Percentiles rank a stretch among this genome's conserved stretches.
Conservation (phyloP, 1,284 basidiomycete genomes). For the Thelephora terrestris region DNA sequence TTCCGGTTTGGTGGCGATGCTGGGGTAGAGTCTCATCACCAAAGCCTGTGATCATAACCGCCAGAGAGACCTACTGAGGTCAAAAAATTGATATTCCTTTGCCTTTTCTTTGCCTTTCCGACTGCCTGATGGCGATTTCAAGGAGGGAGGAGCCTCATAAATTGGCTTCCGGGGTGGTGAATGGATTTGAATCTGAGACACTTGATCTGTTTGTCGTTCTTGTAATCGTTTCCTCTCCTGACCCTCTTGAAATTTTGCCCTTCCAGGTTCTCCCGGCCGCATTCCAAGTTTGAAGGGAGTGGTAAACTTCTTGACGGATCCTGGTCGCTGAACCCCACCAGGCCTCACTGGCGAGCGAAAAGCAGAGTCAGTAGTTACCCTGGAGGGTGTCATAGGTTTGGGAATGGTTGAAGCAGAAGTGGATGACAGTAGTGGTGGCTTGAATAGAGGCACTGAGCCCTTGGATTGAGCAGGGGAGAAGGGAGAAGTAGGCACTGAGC, state of each 20-base stretch:
- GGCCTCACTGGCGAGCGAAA: constrained; percentile 21
- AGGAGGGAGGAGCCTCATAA: background rate
- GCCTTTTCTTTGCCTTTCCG: constrained; percentile 14
- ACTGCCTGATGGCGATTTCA: constrained; percentile 1
- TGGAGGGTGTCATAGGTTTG: constrained; percentile 7
- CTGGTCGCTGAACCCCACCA: constrained; percentile 5
- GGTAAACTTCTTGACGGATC: constrained; percentile 35
- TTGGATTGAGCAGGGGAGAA: constrained; percentile 21
- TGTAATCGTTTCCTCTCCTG: constrained; percentile 6
- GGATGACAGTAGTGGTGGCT: constrained; percentile 8
- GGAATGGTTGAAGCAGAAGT: constrained; percentile 11
- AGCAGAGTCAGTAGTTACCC: constrained; percentile 16
- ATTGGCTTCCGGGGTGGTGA: no score
- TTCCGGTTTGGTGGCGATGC: constrained; percentile 31
- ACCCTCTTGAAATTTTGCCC: constrained; percentile 22
- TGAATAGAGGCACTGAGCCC: constrained; percentile 6
- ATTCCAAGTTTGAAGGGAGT: constrained; percentile 64
- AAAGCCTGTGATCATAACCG: no score
- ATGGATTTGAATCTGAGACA: no score
- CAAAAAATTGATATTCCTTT: constrained; percentile 24
- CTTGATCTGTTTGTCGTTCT: background rate
- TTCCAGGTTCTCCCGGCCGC: constrained; percentile 43
- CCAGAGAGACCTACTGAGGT: constrained; percentile 32
- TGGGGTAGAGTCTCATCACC: constrained; percentile 13
- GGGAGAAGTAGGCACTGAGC: constrained; percentile 7